These are phyloP conservation scores for Hypoxylon rickii DNA, from an alignment of 495 filamentous ascomycete species.

Conservation along the genomic window DNA sequence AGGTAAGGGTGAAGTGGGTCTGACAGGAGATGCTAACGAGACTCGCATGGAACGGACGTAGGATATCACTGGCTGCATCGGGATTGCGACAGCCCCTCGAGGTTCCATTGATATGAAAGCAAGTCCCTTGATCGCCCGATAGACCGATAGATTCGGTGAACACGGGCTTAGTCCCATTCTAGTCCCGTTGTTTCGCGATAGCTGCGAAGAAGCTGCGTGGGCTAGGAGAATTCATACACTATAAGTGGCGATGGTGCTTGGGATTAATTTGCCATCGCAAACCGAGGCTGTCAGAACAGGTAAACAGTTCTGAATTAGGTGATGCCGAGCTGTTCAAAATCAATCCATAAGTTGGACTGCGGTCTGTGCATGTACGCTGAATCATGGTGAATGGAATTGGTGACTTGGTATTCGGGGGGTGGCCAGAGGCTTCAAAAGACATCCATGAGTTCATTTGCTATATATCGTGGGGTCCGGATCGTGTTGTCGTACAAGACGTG, in stretches of 20 bases:
- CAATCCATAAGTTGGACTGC: not conserved
- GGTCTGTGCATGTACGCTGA: not conserved
- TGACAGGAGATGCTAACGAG: conserved; percentile 3
- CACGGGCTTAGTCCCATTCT: conserved; percentile 3
- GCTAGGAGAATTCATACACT: conserved; percentile 1
- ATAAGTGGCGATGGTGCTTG: conserved; percentile 7
- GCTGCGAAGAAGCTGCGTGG: conserved; percentile 1
- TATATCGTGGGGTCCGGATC: conserved; percentile 8
- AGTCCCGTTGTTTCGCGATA: not conserved
- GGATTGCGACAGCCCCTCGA: conserved; percentile 18
- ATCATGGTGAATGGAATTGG: conserved; percentile 8
- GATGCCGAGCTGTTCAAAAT: not conserved
- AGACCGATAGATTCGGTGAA: not conserved
- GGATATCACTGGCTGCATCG: conserved; percentile 8
- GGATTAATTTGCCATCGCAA: conserved; percentile 7
- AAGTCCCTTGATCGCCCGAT: conserved; percentile 17
- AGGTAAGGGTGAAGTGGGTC: not conserved
- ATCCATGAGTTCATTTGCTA: too few species aligned
- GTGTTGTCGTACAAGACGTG: conserved; percentile 1
- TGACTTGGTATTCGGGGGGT: too few species aligned
- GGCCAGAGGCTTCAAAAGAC: too few species aligned
- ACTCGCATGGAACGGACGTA: not conserved
- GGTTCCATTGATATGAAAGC: conserved; percentile 12
- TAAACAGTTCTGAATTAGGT: not conserved
- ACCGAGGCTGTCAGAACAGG: conserved; percentile 27